phyloP scores from a whole-genome alignment of 352 stramenopile species.

The Stramenopiles sp. region DNA sequence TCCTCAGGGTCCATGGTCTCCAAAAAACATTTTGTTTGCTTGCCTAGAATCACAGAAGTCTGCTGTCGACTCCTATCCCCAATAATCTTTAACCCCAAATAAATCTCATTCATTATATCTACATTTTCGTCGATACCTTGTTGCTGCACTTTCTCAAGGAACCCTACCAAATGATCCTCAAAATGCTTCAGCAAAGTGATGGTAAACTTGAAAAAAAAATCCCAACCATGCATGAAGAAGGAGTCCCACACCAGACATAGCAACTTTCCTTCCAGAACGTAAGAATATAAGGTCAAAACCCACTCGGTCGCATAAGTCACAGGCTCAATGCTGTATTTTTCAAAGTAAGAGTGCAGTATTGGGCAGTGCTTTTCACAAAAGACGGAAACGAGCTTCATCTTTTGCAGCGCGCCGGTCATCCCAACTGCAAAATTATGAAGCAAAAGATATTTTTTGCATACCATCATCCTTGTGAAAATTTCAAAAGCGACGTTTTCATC shows the following conservation, averaged over 20 bases:
- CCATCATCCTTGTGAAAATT: not conserved
- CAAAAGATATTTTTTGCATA: not conserved
- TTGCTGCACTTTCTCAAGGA: too few species aligned
- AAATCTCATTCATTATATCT: too few species aligned
- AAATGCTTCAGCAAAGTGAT: not conserved
- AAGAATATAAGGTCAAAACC: conserved; percentile 4
- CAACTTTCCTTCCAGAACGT: not conserved
- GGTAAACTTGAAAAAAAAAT: conserved; percentile 13
- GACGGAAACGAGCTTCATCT: conserved; percentile 1
- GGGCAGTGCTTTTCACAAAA: not conserved
- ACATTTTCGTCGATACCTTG: too few species aligned
- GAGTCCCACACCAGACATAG: not conserved
- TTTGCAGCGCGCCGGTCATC: not conserved
- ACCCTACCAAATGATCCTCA: not conserved
- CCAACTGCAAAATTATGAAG: not conserved
- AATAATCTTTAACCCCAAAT: too few species aligned
- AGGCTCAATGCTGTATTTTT: not conserved
- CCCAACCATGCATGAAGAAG: conserved; percentile 6
- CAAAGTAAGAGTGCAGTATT: not conserved
- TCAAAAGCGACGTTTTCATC: not conserved
- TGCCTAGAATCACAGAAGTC: too few species aligned
- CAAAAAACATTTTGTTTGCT: too few species aligned
- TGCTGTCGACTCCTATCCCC: too few species aligned
- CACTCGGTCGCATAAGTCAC: conserved; percentile 2
- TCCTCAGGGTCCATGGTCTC: too few species aligned